A percentile compares a stretch with the other conserved stretches of the same genome.
Conservation (phyloP, 1,284 basidiomycete genomes). For the Ganoderma sinense region DNA sequence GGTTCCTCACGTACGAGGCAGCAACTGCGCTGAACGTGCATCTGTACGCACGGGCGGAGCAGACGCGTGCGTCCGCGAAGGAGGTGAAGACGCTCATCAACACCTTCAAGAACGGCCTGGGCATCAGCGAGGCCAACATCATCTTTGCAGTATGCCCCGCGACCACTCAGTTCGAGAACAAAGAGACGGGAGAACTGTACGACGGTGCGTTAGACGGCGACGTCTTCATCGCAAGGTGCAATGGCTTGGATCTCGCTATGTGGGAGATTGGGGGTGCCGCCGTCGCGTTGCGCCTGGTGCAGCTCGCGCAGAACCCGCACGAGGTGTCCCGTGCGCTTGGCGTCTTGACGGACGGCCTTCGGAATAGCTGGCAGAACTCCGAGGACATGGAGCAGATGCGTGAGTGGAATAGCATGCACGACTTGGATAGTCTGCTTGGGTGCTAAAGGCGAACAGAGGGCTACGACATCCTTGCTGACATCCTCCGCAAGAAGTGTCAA, state of each 20-base stretch:
- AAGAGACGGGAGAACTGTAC: conserved; percentile 20
- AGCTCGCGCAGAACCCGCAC: conserved; percentile 79
- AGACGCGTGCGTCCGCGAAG: conserved; percentile 34
- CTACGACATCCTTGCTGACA: conserved; percentile 85
- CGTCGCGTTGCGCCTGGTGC: conserved; percentile 78
- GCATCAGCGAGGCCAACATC: conserved; percentile 53
- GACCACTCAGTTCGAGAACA: conserved; percentile 25
- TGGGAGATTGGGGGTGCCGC: conserved; percentile 88
- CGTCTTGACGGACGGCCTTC: conserved; percentile 80
- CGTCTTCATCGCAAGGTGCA: conserved; percentile 65
- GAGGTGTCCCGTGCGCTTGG: conserved; percentile 78
- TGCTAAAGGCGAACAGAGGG: conserved; percentile 61
- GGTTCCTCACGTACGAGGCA: conserved; percentile 81
- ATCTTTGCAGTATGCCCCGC: conserved; percentile 59
- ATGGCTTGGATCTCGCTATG: conserved; percentile 78
- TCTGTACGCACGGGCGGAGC: conserved; percentile 46
- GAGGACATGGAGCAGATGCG: conserved; percentile 91
- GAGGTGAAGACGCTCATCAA: conserved; percentile 52
- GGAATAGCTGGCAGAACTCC: conserved; percentile 90
- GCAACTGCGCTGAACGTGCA: conserved; percentile 80
- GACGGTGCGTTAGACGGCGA: conserved; percentile 59
- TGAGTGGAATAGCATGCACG: conserved; percentile 51
- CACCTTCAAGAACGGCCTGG: conserved; percentile 60
- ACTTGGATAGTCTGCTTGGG: neutral
- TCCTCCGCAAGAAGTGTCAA: conserved; percentile 77